Base-by-base conservation (phyloP, 1,284 basidiomycete species). In the Butyriboletus appendiculatus region DNA sequence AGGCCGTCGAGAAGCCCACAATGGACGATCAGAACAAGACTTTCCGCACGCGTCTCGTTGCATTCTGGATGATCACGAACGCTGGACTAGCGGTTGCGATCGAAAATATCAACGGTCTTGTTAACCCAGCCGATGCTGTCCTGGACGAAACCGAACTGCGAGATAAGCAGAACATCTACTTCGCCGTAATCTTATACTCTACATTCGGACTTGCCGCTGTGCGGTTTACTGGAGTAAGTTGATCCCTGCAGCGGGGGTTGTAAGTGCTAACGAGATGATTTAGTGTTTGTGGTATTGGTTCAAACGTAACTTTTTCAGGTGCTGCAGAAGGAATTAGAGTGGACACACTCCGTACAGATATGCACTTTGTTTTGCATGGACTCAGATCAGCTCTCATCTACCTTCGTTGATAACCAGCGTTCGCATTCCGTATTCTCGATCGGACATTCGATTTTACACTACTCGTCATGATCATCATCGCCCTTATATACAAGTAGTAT, bases 21-120 rank as follows among this genome's bases (percentile, higher is more conserved):
- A 81, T 91, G 81, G 94, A 97, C 67, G 93, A 95, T 67, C 80
- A 89, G 72, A 96, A 96, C 77, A 92, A 88, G 75, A 96, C 94
- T 1, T 97, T 96, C 88, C 86, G 94, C 59, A 96, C 94, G 2
- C 87, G 92, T 58, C 78, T 94, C 9, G 92, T 96, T 47, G 84
- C 88, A 2, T 77, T 82, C 53, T 96, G 94, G 94, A 90, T 96
- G 81, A 73, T 96, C 52, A 73, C 83, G 11, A 96, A 96, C 66
- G 91, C 90, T 20, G 79, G 72, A 4, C 76, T 97, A 16, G 87
- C 92, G 11, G 82, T 96, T 50, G 85, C 90, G 16, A 92, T 97
- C 56, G 85, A 90, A 71, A 94, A 90, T 59, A 76, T 94, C 61
- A 93, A 92, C 62, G 93, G 94, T 18, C 66, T 94, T 46, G 75